Percentiles rank a stretch among this genome's conserved stretches.
These are phyloP conservation scores for Morella rubra DNA, from an alignment of 306 rosid genomes.

Conservation along the genomic window DNA sequence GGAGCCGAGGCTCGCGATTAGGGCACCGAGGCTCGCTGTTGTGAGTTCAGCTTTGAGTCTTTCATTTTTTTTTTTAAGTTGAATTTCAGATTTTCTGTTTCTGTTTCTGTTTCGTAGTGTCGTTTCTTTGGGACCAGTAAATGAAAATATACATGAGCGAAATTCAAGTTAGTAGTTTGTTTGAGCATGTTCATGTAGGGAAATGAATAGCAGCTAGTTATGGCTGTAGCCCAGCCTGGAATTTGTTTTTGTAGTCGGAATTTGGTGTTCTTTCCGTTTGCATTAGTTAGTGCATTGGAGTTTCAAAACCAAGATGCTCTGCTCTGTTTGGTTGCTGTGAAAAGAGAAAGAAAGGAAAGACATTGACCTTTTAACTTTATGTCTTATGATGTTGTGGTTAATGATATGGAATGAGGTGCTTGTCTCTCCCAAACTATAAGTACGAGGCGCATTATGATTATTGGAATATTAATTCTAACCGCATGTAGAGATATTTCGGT, in stretches of 20 bases:
- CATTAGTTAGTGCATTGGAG: not conserved
- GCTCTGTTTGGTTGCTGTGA: not conserved
- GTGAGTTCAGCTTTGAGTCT: constrained; percentile 51
- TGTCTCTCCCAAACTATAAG: not conserved
- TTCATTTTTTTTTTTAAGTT: constrained; percentile 1
- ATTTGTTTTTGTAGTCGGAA: not conserved
- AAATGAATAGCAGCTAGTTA: constrained; percentile 5
- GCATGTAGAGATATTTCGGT: no score
- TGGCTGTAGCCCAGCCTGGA: not conserved
- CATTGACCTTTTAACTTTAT: not conserved
- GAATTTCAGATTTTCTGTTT: not conserved
- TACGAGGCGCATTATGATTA: not conserved
- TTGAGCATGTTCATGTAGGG: constrained; percentile 4
- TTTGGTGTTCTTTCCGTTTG: not conserved
- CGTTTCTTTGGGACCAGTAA: not conserved
- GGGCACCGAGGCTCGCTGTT: constrained; percentile 80
- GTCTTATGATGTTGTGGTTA: not conserved
- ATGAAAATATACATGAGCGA: not conserved
- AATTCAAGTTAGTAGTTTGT: not conserved
- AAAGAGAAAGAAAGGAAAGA: not conserved
- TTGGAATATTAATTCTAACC: no score
- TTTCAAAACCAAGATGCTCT: not conserved
- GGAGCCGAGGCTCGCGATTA: constrained; percentile 56
- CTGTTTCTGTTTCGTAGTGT: not conserved
- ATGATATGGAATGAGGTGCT: not conserved